phyloP scores from a whole-genome alignment of 306 rosid species.

The Prunus campanulata region DNA sequence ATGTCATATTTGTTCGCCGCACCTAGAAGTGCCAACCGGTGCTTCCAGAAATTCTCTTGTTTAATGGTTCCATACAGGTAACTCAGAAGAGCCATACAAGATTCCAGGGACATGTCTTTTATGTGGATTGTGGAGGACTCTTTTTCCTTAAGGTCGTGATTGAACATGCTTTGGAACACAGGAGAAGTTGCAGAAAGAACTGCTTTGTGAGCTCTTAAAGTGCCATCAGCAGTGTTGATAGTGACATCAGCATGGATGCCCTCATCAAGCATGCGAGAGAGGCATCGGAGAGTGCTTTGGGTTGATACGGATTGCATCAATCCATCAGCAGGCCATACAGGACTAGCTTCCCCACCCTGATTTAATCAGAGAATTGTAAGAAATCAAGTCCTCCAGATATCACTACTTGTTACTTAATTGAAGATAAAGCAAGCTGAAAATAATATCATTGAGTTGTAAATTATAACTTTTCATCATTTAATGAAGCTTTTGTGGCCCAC shows the following conservation, averaged over 20 bases:
- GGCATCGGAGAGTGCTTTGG: conserved; percentile 55
- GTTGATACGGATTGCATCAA: conserved; percentile 43
- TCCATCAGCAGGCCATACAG: conserved; percentile 68
- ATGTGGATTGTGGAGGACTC: conserved; percentile 72
- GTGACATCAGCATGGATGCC: conserved; percentile 72
- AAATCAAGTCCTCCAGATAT: not conserved
- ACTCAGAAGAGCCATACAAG: conserved; percentile 63
- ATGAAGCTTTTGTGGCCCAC: not conserved
- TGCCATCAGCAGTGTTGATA: conserved; percentile 57
- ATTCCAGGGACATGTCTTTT: conserved; percentile 70
- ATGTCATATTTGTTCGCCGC: conserved; percentile 80
- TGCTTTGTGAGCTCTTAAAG: conserved; percentile 80
- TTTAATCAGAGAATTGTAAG: not conserved
- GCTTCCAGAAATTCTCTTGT: conserved; percentile 73
- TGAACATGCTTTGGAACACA: conserved; percentile 84
- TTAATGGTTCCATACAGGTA: conserved; percentile 79
- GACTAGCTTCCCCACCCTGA: conserved; percentile 65
- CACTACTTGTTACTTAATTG: not conserved
- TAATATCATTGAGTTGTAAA: not conserved
- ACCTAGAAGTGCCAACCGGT: conserved; percentile 70
- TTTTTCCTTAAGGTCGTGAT: conserved; percentile 72
- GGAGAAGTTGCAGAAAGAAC: conserved; percentile 81
- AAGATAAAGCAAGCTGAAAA: not conserved
- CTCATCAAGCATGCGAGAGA: conserved; percentile 83
- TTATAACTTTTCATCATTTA: not conserved